Conservation (phyloP, 1,284 basidiomycete genomes). For the Cryptococcus amylolentus region DNA sequence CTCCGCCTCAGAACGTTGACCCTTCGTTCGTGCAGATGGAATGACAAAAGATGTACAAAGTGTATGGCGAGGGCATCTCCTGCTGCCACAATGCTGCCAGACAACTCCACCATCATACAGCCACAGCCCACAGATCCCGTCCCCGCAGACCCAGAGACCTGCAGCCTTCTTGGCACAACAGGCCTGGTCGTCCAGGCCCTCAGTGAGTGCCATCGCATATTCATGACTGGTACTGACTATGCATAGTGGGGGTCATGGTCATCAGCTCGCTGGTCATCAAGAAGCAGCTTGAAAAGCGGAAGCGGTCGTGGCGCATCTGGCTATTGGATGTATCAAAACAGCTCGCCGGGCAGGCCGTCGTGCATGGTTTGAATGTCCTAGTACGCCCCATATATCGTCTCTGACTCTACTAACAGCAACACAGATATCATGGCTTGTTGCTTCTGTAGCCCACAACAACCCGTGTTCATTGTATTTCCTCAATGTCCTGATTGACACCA, state of each 20-base stretch:
- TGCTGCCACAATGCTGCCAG: not conserved
- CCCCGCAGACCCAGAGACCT: slow-evolving; percentile 28
- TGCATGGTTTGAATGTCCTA: slow-evolving; percentile 81
- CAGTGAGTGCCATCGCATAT: slow-evolving; percentile 13
- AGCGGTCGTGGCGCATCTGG: slow-evolving; percentile 91
- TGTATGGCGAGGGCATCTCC: too few relatives aligned
- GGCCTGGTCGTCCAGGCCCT: slow-evolving; percentile 48
- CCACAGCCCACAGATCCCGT: not conserved
- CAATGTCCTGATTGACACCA: slow-evolving; percentile 92
- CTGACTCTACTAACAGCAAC: not conserved
- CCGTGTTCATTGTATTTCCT: slow-evolving; percentile 91
- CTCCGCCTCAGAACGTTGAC: not conserved
- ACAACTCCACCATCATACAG: not conserved
- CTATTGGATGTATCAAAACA: slow-evolving; percentile 88
- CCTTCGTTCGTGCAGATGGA: not conserved
- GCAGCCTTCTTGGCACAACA: slow-evolving; percentile 52
- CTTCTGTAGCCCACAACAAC: slow-evolving; percentile 66
- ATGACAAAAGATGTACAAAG: not conserved
- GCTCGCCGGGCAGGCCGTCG: slow-evolving; percentile 82
- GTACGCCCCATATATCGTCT: slow-evolving; percentile 48
- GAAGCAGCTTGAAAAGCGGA: slow-evolving; percentile 76
- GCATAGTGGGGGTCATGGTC: slow-evolving; percentile 79
- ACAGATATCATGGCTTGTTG: slow-evolving; percentile 52
- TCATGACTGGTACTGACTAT: slow-evolving; percentile 35
- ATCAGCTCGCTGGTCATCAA: slow-evolving; percentile 82